These are phyloP conservation scores for Cymbidium sinense DNA, from an alignment of 106 monocot species.

Conservation along the genomic window DNA sequence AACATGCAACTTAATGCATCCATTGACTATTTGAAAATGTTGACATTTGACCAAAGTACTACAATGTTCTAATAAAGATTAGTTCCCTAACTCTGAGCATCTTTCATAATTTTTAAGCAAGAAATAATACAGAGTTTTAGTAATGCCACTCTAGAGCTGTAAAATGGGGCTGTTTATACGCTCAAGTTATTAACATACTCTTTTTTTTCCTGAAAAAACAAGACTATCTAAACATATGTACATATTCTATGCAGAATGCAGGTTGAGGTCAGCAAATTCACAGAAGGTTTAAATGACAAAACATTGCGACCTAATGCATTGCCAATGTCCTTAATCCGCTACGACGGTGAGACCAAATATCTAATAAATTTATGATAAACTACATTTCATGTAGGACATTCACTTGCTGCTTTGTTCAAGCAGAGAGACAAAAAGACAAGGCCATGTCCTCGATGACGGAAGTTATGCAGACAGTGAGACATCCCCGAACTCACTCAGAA, in stretches of 20 bases:
- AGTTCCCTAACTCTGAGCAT: not conserved
- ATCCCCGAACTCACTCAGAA: slow-evolving; percentile 33
- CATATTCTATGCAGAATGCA: slow-evolving; percentile 61
- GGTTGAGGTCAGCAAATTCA: slow-evolving; percentile 96
- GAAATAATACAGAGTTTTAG: not conserved
- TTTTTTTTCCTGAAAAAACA: too few species aligned
- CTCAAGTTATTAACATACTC: too few species aligned
- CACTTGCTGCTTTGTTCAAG: slow-evolving; percentile 9
- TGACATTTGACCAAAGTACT: not conserved
- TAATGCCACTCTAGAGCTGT: too few species aligned
- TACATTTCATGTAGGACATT: slow-evolving; percentile 9
- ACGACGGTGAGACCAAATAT: slow-evolving; percentile 56
- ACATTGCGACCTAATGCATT: slow-evolving; percentile 73
- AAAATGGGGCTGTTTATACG: too few species aligned
- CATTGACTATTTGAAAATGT: not conserved
- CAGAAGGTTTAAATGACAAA: slow-evolving; percentile 81
- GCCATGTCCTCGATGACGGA: slow-evolving; percentile 67
- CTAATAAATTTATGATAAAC: not conserved
- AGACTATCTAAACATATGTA: too few species aligned
- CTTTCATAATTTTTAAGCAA: not conserved
- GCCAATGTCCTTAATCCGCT: slow-evolving; percentile 90
- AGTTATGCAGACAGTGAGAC: slow-evolving; percentile 69
- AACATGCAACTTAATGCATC: not conserved
- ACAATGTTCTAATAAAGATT: not conserved
- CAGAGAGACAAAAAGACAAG: slow-evolving; percentile 65